phyloP scores from a whole-genome alignment of 2,329 filamentous ascomycete genomes.

The Phialophora tarda region DNA sequence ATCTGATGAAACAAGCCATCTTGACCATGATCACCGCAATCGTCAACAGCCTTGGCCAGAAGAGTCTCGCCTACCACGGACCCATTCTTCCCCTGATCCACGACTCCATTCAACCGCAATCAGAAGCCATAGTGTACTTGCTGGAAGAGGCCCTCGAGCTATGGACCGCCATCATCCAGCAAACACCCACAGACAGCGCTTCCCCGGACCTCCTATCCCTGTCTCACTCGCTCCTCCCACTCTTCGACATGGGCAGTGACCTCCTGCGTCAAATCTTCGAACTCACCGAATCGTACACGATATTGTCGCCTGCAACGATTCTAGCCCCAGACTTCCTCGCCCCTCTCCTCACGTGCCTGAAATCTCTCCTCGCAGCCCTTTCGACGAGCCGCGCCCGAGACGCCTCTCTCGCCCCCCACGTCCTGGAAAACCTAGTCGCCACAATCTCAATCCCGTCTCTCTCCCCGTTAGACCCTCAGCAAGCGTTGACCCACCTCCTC shows the following conservation, averaged over 20 bases:
- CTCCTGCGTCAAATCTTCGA: conserved; percentile 66
- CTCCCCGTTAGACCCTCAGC: conserved; percentile 45
- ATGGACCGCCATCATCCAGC: conserved; percentile 76
- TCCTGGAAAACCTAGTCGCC: conserved; percentile 50
- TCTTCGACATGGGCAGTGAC: conserved; percentile 70
- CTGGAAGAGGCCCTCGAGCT: conserved; percentile 91
- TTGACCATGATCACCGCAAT: conserved; percentile 83
- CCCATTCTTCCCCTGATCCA: conserved; percentile 82
- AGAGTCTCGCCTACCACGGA: conserved; percentile 77
- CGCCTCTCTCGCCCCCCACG: conserved; percentile 46
- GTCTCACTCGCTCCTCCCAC: conserved; percentile 66
- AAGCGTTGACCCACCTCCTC: conserved; percentile 56
- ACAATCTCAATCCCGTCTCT: conserved; percentile 32
- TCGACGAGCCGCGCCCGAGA: conserved; percentile 39
- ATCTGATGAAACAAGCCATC: conserved; percentile 92
- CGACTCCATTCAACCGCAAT: conserved; percentile 77
- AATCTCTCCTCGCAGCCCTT: conserved; percentile 36
- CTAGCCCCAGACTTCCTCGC: conserved; percentile 51
- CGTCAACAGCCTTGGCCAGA: conserved; percentile 80
- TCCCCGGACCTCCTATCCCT: conserved; percentile 67
- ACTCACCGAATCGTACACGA: conserved; percentile 72
- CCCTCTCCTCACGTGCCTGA: conserved; percentile 47
- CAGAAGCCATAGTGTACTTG: conserved; percentile 76
- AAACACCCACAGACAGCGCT: conserved; percentile 65
- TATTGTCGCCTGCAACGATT: conserved; percentile 62